These are phyloP conservation scores for Wickerhamomyces strasburgensis DNA, from an alignment of 805 yeast genomes.

Conservation along the genomic window DNA sequence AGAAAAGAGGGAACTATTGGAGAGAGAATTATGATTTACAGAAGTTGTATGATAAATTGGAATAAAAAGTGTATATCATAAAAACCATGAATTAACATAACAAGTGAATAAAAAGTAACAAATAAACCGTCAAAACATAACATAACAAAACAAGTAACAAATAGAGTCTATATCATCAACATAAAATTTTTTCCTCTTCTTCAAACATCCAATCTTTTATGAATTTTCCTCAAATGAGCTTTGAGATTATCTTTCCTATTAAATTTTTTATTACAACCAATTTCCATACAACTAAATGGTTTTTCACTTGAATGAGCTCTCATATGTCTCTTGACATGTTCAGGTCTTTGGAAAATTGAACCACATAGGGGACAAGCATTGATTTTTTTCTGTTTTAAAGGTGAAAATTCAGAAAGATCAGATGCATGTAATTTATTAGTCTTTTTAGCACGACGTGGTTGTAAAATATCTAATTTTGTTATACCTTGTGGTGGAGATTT, in stretches of 20 bases:
- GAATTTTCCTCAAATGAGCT: slow-evolving; percentile 70
- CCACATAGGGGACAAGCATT: slow-evolving; percentile 65
- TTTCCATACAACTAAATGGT: slow-evolving; percentile 61
- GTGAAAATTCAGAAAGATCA: too few relatives aligned
- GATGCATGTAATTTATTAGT: too few relatives aligned
- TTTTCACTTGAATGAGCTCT: slow-evolving; percentile 76
- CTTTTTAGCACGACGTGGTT: slow-evolving; percentile 8
- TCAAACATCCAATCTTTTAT: slow-evolving; percentile 18
- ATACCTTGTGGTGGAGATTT: slow-evolving; percentile 11
- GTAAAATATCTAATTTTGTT: slow-evolving; percentile 11
- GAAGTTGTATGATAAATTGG: slow-evolving; percentile 43
- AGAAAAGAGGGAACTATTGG: slow-evolving; percentile 53
- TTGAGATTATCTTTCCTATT: slow-evolving; percentile 73
- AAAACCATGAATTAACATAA: neutral
- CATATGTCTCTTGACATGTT: slow-evolving; percentile 70
- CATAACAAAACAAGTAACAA: neutral
- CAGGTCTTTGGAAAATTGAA: slow-evolving; percentile 60
- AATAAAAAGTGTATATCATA: too few relatives aligned
- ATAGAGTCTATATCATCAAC: too few relatives aligned
- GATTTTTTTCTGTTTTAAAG: slow-evolving; percentile 42
- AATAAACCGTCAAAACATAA: neutral
- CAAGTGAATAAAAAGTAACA: neutral
- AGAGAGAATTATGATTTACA: slow-evolving; percentile 60
- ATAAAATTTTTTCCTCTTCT: neutral
- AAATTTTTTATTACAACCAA: slow-evolving; percentile 64